Base-by-base conservation (phyloP, 768 basidiomycete species). In the Serpula lacrymans region DNA sequence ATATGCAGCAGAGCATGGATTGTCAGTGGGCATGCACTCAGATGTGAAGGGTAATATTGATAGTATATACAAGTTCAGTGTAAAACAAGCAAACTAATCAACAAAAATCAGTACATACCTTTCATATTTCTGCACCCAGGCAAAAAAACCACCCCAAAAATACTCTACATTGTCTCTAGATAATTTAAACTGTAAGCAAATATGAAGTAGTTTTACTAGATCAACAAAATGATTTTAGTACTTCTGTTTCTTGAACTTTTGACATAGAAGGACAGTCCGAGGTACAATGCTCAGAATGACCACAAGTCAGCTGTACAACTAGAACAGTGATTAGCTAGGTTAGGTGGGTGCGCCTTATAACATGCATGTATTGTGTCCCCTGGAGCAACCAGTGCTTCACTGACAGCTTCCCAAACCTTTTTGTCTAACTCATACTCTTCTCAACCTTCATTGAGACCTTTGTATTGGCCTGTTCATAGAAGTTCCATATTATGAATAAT, bases 371-470 rank as follows among this genome's bases (percentile, higher is more conserved):
- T 52, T 6, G 49, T 55, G 12, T 37, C 31, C 16, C 36, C 39
- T 4, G 52, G 36, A 14, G 21, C 43, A 23, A 23, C 39, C 1
- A 60, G 60, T 22, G 53, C 67, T 13, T 44, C 43, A 0, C 69
- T 66, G 37, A 75, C 64, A 0, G 58, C 64, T 21, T 68, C 55
- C 72, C 71, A 72, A 1, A 70, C 59, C 0, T 46, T 9, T 5
- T 39, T 37, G 1, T 22, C 13, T 11, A 70, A 41, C 2, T 49
- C 37, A 33, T 68, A 68, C 9, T 48, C 48, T 1, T 53, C 59
- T 2, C n/a, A 28, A 1, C 55, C 59, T 11, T 54, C 33, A 32
- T 68, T 55, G 5, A 70, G 51, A 12, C 47, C 63, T 47, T 72
- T 74, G 57, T 57, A 72, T 13, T 49, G 43, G 0, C 69, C 67